A percentile compares a stretch with the other conserved stretches of the same genome.
These are phyloP conservation scores for Liquidambar formosana DNA, from an alignment of 164 flowering plant genomes.

Conservation along the genomic window DNA sequence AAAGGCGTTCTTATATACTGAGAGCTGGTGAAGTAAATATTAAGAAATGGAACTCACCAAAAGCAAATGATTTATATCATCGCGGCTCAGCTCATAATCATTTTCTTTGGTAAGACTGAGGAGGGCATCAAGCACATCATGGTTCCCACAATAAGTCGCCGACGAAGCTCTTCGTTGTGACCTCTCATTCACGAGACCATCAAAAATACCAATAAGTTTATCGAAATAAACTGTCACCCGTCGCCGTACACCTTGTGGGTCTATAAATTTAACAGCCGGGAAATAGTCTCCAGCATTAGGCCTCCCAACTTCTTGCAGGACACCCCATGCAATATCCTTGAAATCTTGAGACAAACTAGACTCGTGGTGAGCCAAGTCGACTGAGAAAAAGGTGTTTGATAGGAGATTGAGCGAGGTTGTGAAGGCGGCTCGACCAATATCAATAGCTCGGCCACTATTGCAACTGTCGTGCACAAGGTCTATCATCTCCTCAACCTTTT, in stretches of 20 bases:
- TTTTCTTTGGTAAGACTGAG: slow-evolving; percentile 18
- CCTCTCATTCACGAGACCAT: slow-evolving; percentile 19
- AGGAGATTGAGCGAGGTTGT: slow-evolving; percentile 25
- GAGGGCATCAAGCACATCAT: slow-evolving; percentile 32
- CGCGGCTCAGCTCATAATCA: slow-evolving; percentile 1
- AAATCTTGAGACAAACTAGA: slow-evolving; percentile 21
- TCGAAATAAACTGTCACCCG: slow-evolving; percentile 1
- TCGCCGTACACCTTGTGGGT: slow-evolving; percentile 27
- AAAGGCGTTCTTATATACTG: no score
- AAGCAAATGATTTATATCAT: slow-evolving; percentile 5
- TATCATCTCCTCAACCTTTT: slow-evolving; percentile 30
- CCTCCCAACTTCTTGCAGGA: slow-evolving; percentile 24
- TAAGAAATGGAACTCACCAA: slow-evolving; percentile 2
- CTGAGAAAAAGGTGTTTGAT: slow-evolving; percentile 37
- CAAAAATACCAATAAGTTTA: slow-evolving; percentile 17
- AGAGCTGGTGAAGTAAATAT: not conserved
- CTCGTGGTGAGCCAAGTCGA: slow-evolving; percentile 21
- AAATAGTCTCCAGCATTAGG: slow-evolving; percentile 32
- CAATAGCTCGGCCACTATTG: slow-evolving; percentile 10
- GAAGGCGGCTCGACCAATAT: slow-evolving; percentile 27
- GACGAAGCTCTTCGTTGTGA: not conserved
- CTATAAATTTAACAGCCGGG: slow-evolving; percentile 24
- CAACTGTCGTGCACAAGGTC: slow-evolving; percentile 12
- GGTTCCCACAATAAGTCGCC: not conserved
- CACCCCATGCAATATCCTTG: slow-evolving; percentile 14